Conservation (phyloP, 768 basidiomycete genomes). For the Dioszegia crocea region DNA sequence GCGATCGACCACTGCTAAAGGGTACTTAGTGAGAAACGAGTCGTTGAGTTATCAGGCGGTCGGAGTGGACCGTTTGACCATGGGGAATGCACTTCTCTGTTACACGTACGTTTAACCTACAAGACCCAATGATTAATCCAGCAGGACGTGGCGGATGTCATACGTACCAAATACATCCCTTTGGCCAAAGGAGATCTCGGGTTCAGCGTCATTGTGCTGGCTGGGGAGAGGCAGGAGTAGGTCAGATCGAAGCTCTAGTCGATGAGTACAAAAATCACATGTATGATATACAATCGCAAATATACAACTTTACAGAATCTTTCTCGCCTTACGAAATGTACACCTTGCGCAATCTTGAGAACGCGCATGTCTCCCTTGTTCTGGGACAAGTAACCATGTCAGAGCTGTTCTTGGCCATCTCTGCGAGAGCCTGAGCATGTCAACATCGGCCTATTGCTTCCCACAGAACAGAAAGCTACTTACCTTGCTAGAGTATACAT, state of each 20-base stretch:
- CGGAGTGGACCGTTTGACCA: conserved; percentile 72
- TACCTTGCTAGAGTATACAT: conserved; percentile 91
- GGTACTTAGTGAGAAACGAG: conserved; percentile 52
- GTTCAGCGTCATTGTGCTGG: conserved; percentile 68
- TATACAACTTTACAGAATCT: not conserved
- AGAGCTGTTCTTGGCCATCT: conserved; percentile 75
- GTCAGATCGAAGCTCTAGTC: too few relatives aligned
- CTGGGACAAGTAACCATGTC: conserved; percentile 81
- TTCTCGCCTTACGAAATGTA: conserved; percentile 65
- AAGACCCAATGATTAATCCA: not conserved
- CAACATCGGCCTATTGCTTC: not conserved
- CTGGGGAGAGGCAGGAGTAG: conserved; percentile 31
- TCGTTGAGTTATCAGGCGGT: conserved; percentile 81
- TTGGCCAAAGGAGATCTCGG: conserved; percentile 56
- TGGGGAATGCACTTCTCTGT: conserved; percentile 32
- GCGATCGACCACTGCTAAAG: conserved; percentile 53
- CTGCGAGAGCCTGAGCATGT: conserved; percentile 80
- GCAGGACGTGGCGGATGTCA: conserved; percentile 64
- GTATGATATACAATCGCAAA: not conserved
- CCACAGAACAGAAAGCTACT: conserved; percentile 32
- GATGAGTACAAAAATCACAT: not conserved
- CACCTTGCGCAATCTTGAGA: conserved; percentile 72
- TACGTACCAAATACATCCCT: conserved; percentile 62
- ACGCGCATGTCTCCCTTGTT: conserved; percentile 63
- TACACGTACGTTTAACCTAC: not conserved